phyloP scores from a whole-genome alignment of 805 yeast genomes.

The Diddensiella caesifluorescens region DNA sequence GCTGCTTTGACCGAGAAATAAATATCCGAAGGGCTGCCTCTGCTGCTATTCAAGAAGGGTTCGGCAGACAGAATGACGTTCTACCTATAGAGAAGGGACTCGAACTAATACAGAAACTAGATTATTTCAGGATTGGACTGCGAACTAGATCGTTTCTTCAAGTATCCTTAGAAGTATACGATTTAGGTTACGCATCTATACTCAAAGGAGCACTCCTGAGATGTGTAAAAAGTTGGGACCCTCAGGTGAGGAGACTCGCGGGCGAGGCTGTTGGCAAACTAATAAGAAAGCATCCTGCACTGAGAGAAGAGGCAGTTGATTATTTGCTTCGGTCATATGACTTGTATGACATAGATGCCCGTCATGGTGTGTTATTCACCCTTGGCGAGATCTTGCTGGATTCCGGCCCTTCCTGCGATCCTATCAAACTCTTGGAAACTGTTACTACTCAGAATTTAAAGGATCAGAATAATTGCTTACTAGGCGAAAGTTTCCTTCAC shows the following conservation, averaged over 20 bases:
- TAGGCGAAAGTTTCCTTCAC: conserved; percentile 37
- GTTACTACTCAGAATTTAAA: conserved; percentile 12
- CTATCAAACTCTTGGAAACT: conserved; percentile 4
- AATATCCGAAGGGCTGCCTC: conserved; percentile 73
- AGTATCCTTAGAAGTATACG: conserved; percentile 30
- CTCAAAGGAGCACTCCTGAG: conserved; percentile 31
- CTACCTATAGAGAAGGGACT: conserved; percentile 32
- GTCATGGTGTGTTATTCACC: conserved; percentile 25
- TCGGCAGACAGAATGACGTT: conserved; percentile 56
- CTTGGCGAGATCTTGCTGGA: conserved; percentile 22
- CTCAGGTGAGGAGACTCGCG: conserved; percentile 40
- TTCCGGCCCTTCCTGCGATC: not conserved
- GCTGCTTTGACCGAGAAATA: conserved; percentile 69
- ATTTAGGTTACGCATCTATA: conserved; percentile 21
- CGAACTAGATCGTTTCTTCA: conserved; percentile 37
- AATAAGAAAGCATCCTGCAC: not conserved
- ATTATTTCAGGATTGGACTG: conserved; percentile 45
- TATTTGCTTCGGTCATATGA: not conserved
- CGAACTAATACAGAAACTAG: conserved; percentile 53
- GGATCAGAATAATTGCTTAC: conserved; percentile 17
- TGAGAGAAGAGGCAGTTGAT: conserved; percentile 1
- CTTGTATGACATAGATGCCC: conserved; percentile 15
- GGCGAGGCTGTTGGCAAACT: conserved; percentile 33
- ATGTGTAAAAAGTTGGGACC: conserved; percentile 37
- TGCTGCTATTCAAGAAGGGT: conserved; percentile 80